Base-by-base conservation (phyloP, 139 green algal species). In the Chlorella sorokiniana region DNA sequence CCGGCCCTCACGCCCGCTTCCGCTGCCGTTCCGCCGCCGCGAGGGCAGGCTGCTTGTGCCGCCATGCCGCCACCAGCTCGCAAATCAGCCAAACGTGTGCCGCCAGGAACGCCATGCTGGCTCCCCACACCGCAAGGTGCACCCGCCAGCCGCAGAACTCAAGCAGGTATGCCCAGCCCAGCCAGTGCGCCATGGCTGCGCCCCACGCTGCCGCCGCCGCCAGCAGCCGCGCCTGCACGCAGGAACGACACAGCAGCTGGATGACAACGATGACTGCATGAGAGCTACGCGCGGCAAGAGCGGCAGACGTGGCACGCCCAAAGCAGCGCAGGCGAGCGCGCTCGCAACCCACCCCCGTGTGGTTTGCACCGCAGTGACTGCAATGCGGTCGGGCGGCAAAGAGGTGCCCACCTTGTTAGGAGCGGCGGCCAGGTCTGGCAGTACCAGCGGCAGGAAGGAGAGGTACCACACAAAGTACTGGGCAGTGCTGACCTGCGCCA, bases 401-500 rank as follows among this genome's bases (percentile, higher is more conserved):
- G 48, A 16, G 56, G 6, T 0, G 25, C 51, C 33, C 52, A 81
- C 72, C 81, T 68, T 54, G 65, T 76, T 78, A 2, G 22, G 29
- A 11, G 77, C 69, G 0, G 51, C 56, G 31, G 62, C 22, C 44
- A 95, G 51, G 1, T 69, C 27, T 14, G 89, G 90, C 77, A 97
- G 74, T 33, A 88, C 83, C 67, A 98, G 70, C 10, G 95, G 96
- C 68, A 97, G 59, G 42, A 98, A 90, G 59, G 82, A 81, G n/a
- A 98, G 87, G 81, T 92, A 99, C 96, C 96, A 99, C 5, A 98
- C 96, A 92, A 99, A 99, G 87, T 99, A 99, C 88, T 99, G 96
- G 4, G 95, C 93, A 2, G 95, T 98, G 40, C 85, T 85, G 16
- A 95, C 89, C 73, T 79, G 38, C 52, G 40, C 11, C 1, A 1